phyloP scores from a whole-genome alignment of 2,329 filamentous ascomycete species.

The Paecilomyces variotii region DNA sequence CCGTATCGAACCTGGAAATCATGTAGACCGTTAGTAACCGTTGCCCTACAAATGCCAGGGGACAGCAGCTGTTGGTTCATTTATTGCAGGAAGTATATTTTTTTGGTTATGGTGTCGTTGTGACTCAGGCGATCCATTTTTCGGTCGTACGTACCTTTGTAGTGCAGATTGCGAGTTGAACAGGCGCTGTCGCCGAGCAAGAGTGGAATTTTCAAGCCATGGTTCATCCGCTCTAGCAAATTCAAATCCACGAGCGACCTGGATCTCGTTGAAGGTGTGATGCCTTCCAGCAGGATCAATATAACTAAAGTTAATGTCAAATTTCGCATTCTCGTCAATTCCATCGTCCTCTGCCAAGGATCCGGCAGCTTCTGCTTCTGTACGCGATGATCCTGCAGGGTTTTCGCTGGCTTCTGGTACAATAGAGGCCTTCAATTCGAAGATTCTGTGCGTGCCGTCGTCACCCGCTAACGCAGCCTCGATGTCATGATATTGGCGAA shows the following conservation, averaged over 20 bases:
- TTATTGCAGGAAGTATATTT: neutral
- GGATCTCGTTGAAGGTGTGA: constrained; percentile 26
- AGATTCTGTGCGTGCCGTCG: constrained; percentile 70
- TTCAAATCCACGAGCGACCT: constrained; percentile 22
- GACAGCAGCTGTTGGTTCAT: neutral
- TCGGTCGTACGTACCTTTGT: constrained; percentile 18
- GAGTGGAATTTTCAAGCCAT: constrained; percentile 15
- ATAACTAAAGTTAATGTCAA: constrained; percentile 33
- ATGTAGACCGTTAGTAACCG: neutral
- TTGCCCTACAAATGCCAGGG: neutral
- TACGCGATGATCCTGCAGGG: neutral
- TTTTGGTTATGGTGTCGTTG: neutral
- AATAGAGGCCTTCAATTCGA: constrained; percentile 62
- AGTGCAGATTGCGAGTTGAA: constrained; percentile 27
- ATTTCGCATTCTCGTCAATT: constrained; percentile 17
- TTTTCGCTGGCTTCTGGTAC: constrained; percentile 18
- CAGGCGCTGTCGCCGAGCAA: constrained; percentile 21
- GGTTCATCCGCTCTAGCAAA: constrained; percentile 8
- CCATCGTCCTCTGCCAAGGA: constrained; percentile 4
- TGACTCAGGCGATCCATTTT: neutral
- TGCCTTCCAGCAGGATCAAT: constrained; percentile 15
- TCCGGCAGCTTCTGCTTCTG: constrained; percentile 4
- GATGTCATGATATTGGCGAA: constrained; percentile 28
- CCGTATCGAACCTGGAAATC: constrained; percentile 25
- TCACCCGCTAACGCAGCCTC: constrained; percentile 44